Evolutionary conservation across 2,329 filamentous ascomycete species (phyloP).

Genomic region (Phoma sp.): DNA sequence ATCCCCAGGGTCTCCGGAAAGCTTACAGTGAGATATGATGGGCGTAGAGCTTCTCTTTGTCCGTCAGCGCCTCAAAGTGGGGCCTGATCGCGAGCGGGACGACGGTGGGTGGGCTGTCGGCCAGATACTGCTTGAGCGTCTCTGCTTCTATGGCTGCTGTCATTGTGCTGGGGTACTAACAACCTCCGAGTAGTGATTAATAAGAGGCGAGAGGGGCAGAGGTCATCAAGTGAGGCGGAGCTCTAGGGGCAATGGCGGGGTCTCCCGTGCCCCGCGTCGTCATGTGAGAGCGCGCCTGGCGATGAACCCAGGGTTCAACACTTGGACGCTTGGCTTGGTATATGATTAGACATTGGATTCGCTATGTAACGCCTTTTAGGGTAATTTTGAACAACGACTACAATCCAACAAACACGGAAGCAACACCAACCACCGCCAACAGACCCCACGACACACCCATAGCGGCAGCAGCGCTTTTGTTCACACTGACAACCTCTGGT

Average conservation of each 20-base stretch:
- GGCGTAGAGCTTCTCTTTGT: conserved; percentile 86
- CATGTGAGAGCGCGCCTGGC: background rate
- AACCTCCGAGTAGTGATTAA: background rate
- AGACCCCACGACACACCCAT: conserved; percentile 38
- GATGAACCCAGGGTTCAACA: background rate
- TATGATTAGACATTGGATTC: background rate
- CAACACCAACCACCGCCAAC: conserved; percentile 29
- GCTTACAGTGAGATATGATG: conserved; percentile 63
- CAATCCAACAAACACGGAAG: conserved; percentile 27
- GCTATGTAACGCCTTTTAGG: conserved; percentile 13
- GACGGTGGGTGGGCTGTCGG: conserved; percentile 87
- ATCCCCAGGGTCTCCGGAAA: too few species aligned
- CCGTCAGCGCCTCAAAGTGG: conserved; percentile 80
- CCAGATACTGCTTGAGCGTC: conserved; percentile 74
- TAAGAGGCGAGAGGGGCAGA: background rate
- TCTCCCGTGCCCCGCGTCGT: background rate
- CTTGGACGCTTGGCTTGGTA: too few species aligned
- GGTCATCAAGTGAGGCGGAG: background rate
- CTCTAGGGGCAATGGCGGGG: conserved; percentile 1
- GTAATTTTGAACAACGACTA: conserved; percentile 11
- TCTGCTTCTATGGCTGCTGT: conserved; percentile 51
- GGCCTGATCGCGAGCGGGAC: conserved; percentile 89
- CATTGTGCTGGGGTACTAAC: conserved; percentile 20
- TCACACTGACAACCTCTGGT: conserved; percentile 41
- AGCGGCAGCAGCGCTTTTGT: conserved; percentile 23